A percentile compares a stretch with the other conserved stretches of the same genome.
Evolutionary conservation across 2,329 filamentous ascomycete genomes (phyloP).

Genomic region (Alternaria longipes): DNA sequence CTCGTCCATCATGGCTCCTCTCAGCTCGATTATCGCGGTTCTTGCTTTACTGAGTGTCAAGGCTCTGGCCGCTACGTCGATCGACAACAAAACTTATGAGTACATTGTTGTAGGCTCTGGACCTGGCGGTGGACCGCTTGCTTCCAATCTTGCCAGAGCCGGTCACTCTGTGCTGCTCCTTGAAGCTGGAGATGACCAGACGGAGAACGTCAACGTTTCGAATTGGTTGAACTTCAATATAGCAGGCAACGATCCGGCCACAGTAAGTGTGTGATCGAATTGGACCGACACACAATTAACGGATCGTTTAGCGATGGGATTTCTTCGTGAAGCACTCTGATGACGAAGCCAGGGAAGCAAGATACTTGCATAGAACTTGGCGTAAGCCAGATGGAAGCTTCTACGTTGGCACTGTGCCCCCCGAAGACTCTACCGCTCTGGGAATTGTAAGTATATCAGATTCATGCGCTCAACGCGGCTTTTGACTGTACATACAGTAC

Average conservation of each 20-base stretch:
- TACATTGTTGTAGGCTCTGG: conserved; percentile 65
- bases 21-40: background rate
- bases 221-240: conserved; percentile 61
- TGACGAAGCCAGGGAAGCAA: conserved; percentile 60
- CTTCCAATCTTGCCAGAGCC: conserved; percentile 46
- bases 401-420: conserved; percentile 64
- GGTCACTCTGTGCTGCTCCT: conserved; percentile 67
- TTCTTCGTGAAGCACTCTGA: conserved; percentile 69
- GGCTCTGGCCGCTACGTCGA: background rate
- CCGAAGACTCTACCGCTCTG: conserved; percentile 47
- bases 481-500: conserved; percentile 33
- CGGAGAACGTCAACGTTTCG: conserved; percentile 58
- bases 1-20: background rate
- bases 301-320: conserved; percentile 59
- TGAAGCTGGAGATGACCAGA: conserved; percentile 67
- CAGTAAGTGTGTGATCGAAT: background rate
- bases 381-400: conserved; percentile 59
- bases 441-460: background rate
- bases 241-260: conserved; percentile 49
- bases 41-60: background rate
- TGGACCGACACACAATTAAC: background rate
- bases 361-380: conserved; percentile 67
- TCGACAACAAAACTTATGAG: conserved; percentile 45
- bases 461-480: background rate
- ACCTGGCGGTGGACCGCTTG: conserved; percentile 27